These are phyloP conservation scores for Tetracladium setigerum DNA, from an alignment of 495 filamentous ascomycete species.

Conservation along the genomic window DNA sequence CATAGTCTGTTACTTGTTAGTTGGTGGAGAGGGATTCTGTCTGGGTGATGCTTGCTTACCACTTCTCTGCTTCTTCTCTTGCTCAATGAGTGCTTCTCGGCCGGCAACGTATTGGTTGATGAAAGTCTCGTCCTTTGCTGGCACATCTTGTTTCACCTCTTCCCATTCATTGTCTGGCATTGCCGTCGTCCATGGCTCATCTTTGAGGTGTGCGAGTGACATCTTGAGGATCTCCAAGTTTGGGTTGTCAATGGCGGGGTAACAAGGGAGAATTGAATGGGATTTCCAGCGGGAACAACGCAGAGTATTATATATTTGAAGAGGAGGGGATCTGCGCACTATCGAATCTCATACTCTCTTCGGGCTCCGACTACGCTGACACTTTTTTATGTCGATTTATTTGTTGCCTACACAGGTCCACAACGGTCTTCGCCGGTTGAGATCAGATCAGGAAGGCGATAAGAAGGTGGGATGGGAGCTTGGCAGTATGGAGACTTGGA, in stretches of 20 bases:
- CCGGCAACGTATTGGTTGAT: conserved; percentile 71
- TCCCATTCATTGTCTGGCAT: conserved; percentile 47
- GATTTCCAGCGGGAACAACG: neutral
- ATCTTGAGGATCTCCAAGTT: neutral
- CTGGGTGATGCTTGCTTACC: conserved; percentile 40
- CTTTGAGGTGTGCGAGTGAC: conserved; percentile 11
- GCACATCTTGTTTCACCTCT: conserved; percentile 43
- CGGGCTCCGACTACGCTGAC: neutral
- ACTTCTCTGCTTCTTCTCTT: conserved; percentile 77
- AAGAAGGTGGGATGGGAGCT: neutral
- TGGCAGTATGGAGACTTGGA: neutral
- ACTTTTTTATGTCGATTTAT: no score
- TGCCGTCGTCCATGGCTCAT: conserved; percentile 17
- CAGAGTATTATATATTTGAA: neutral
- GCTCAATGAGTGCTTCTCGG: conserved; percentile 65
- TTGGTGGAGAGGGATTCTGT: neutral
- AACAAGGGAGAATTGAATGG: neutral
- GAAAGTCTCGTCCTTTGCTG: conserved; percentile 55
- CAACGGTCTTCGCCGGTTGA: conserved; percentile 10
- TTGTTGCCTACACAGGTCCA: neutral
- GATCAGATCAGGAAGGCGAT: conserved; percentile 3
- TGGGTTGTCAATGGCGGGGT: neutral
- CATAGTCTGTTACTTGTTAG: conserved; percentile 34
- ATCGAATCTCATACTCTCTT: neutral
- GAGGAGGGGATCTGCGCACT: neutral